Conservation (phyloP, 345 rosid genomes). For the Syzygium aromaticum region DNA sequence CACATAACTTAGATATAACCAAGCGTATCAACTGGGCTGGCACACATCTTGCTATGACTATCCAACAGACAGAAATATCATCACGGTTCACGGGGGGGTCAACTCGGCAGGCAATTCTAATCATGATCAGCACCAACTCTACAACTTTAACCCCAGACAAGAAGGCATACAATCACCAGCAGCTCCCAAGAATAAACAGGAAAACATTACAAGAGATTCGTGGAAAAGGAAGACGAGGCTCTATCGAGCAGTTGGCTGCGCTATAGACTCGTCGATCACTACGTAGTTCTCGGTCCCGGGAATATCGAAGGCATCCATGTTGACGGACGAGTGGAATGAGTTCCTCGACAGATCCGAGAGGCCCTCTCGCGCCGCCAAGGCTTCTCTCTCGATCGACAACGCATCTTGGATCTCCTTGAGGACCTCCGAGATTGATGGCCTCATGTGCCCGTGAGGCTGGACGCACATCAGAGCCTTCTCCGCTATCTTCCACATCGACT, state of each 20-base stretch:
- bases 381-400: conserved; percentile 64
- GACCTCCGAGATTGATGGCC: conserved; percentile 90
- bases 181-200: neutral
- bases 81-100: neutral
- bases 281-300: conserved; percentile 48
- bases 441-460: conserved; percentile 83
- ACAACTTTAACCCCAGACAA: neutral
- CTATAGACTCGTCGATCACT: conserved; percentile 48
- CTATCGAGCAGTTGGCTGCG: conserved; percentile 69
- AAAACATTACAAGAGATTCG: neutral
- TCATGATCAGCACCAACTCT: neutral
- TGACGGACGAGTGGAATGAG: conserved; percentile 64
- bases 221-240: neutral
- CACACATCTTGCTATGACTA: neutral
- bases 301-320: conserved; percentile 36
- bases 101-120: neutral
- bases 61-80: neutral
- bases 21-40: neutral
- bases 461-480: conserved; percentile 94
- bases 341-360: conserved; percentile 62
- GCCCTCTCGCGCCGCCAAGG: conserved; percentile 40
- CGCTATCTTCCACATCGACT: conserved; percentile 98
- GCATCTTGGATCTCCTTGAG: conserved; percentile 97
- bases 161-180: neutral
- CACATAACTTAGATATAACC: neutral